Base-by-base conservation (phyloP, 257 asterid species). In the Parsonsia alboflavescens region DNA sequence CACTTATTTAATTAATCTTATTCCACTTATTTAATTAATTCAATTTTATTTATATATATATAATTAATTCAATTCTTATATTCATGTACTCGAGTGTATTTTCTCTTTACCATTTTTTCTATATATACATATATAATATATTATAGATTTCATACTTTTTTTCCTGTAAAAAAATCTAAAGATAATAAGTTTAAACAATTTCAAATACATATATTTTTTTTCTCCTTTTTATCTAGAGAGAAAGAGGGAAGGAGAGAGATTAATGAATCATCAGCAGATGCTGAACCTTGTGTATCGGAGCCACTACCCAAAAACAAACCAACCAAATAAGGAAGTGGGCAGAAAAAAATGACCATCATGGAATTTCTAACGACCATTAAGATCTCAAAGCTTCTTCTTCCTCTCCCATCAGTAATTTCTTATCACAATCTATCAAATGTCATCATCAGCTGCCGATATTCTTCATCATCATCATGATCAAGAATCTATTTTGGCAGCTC, bases 211-310 rank as follows among this genome's bases (percentile, higher is more conserved):
- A 3, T 10, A 30, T 30, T 11, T 30, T 59, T 16, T 17, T 36
- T 7, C 39, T 15, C 8, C 11, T 36, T 64, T 39, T 64, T 36
- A 36, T 16, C 0, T 10, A 6, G 26, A 7, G 28, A 16, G 70
- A 49, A 26, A 19, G 33, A 49, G 19, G 36, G 39, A 3, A 33
- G 39, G 39, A 75, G 15, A 54, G 42, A 75, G 69, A 26, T 13
- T 33, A n/a, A n/a, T n/a, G n/a, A n/a, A 33, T 33, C 39, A 1
- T 33, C 39, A 36, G 41, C 57, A 54, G 45, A 64, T 61, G 82
- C 33, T 75, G 44, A 49, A 72, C 59, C 85, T 68, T 50, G 58
- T 58, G 59, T 56, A 33, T 10, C 83, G 88, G 88, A 70, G 68
- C 75, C 85, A 84, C 68, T 71, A 72, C 62, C 66, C 66, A 8